Percentiles rank a stretch among this genome's conserved stretches.
Conservation (phyloP, 768 basidiomycete species). For the Daedaleopsis nitida region DNA sequence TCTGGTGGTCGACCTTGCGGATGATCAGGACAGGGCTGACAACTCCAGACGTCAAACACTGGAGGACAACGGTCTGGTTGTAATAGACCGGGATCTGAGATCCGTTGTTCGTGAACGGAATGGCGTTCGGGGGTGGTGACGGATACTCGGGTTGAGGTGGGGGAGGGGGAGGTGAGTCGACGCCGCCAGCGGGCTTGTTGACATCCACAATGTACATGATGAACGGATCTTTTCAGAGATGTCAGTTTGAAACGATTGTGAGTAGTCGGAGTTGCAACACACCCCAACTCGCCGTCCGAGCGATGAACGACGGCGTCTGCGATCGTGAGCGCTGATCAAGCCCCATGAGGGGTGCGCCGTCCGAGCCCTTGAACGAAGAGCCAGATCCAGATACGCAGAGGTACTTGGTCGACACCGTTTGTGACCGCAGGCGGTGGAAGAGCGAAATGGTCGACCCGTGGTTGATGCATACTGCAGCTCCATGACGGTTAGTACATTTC, state of each 20-base stretch:
- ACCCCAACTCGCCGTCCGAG: constrained; percentile 91
- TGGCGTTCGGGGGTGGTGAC: constrained; percentile 87
- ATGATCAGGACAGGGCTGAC: constrained; percentile 93
- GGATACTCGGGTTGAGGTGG: constrained; percentile 90
- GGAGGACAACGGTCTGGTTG: constrained; percentile 94
- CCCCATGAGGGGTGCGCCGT: constrained; percentile 84
- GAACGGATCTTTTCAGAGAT: constrained; percentile 67
- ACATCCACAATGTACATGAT: constrained; percentile 98
- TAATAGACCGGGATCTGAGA: constrained; percentile 92
- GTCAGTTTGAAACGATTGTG: constrained; percentile 21
- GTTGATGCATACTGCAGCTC: constrained; percentile 78
- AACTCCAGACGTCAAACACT: constrained; percentile 92
- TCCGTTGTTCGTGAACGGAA: constrained; percentile 80
- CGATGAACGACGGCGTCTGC: constrained; percentile 85
- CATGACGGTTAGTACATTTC: constrained; percentile 1
- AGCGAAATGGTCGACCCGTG: constrained; percentile 95
- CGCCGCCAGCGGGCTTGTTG: constrained; percentile 75
- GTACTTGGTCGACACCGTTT: constrained; percentile 95
- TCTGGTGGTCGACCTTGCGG: constrained; percentile 90
- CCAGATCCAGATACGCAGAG: constrained; percentile 94
- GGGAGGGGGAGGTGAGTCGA: constrained; percentile 77
- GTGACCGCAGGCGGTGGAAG: constrained; percentile 94
- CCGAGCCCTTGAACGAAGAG: constrained; percentile 90
- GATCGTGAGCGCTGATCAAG: constrained; percentile 69
- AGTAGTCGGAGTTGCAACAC: constrained; percentile 31